Evolutionary conservation across 2,329 filamentous ascomycete genomes (phyloP).

Genomic region (Epichloe coenophiala): DNA sequence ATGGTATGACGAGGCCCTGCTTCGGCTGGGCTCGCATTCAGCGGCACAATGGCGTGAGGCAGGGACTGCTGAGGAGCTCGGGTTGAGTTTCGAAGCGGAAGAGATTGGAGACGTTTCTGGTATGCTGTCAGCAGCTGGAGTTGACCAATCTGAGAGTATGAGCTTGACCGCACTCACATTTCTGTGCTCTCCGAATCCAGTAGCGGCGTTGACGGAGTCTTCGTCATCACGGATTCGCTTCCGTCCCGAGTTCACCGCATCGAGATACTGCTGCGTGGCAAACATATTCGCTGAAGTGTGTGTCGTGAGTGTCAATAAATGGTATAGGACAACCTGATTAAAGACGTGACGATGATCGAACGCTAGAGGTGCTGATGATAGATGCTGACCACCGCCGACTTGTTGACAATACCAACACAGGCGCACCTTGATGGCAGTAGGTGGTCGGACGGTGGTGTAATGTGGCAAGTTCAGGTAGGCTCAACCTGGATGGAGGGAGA

Average conservation of each 20-base stretch:
- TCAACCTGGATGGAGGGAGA: neutral
- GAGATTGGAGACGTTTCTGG: conserved; percentile 41
- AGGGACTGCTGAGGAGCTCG: conserved; percentile 17
- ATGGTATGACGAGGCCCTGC: conserved; percentile 17
- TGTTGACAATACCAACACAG: neutral
- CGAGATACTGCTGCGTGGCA: conserved; percentile 19
- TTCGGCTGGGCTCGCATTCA: conserved; percentile 27
- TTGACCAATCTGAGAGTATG: neutral
- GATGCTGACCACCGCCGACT: neutral
- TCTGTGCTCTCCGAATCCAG: conserved; percentile 36
- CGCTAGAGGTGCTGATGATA: neutral
- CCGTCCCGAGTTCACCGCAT: conserved; percentile 21
- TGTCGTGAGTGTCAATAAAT: neutral
- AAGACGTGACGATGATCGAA: neutral
- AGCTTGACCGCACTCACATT: conserved; percentile 24
- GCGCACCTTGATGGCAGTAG: neutral
- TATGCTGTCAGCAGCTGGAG: conserved; percentile 8
- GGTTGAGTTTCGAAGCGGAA: conserved; percentile 36
- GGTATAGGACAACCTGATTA: neutral
- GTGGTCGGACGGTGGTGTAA: neutral
- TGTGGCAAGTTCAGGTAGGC: neutral
- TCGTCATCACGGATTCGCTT: conserved; percentile 35
- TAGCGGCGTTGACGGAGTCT: conserved; percentile 21
- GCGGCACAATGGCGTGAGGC: conserved; percentile 23
- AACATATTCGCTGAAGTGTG: conserved; percentile 20